Base-by-base conservation (phyloP, 176 grass and related monocot species). In the Eleusine coracana region DNA sequence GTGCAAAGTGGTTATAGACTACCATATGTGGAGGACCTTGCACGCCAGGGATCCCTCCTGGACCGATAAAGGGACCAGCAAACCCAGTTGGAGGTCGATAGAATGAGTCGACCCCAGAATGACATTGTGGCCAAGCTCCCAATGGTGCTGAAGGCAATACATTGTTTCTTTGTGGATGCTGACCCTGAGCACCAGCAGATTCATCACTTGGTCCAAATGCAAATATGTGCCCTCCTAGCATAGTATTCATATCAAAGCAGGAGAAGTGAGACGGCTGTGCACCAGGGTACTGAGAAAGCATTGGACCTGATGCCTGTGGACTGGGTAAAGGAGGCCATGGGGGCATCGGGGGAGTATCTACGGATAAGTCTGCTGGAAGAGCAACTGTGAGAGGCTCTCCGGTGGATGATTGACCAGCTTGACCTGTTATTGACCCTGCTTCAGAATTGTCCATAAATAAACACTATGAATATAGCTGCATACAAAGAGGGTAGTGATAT, bases 21-120 rank as follows among this genome's bases (percentile, higher is more conserved):
- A 99, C 82, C 96, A 99, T 99, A 84, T 95, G 92, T 39, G 91
- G 92, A 70, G 93, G 96, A 73, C 85, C 93, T 84, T 99, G 93
- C 85, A 99, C 45, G 3, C 92, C 92, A 60, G 92, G 89, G 59
- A 94, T 93, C 55, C 89, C 93, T 87, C 96, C 96, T 50, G 96
- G 96, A 55, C 83, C 86, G 46, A 99, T 92, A 74, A 98, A 98
- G 48, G 96, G 90, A 51, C 90, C 87, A 91, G 86, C 76, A 40
- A 91, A 99, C 37, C 93, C 96, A 83, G 90, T 71, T 65, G 95
- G 86, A 64, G 93, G 93, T 20, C 74, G 77, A 88, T 99, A 99
- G 74, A 96, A 99, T 25, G 96, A 92, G 58, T 96, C 96, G 1
- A 96, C 79, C 46, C 83, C 85, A 65, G 96, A 93, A 74, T 84